Evolutionary conservation across 2,329 filamentous ascomycete species (phyloP), one percentile per base, ranked within the genome.

Genomic region (Phyllachora maydis): DNA sequence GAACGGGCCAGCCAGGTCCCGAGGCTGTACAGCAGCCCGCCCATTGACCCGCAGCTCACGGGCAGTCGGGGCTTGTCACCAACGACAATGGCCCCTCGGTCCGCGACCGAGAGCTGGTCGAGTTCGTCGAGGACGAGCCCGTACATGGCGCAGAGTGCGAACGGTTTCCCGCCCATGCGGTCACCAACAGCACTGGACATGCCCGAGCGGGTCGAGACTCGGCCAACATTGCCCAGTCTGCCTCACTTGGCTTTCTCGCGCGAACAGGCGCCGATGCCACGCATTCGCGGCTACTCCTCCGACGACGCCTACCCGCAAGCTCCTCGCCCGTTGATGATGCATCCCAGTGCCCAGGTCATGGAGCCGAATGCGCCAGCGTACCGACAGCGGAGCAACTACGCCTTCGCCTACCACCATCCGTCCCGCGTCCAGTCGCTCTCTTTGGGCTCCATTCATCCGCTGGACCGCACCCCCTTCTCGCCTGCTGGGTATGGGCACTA

Each of bases 401-500:
- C 37, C 11, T 53, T 50, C 30, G 32, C 39, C 14, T 52, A 52
- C 27, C 50, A 52, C 28, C 54, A 59, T 27, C 47, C 52, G 3
- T 47, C 30, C 15, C 46, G 54, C 25, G 42, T 45, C 14, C 57
- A 61, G 27, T 56, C 56, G 3, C 40, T 56, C 3, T 55, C 58
- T 4, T 31, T 54, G 4, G 50, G 53, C 19, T 46, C 57, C 3
- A 39, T 46, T 23, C 47, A 49, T 23, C 37, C 46, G 3, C 49
- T 51, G 29, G 56, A 60, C 21, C 42, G 50, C 18, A 45, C 49
- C 1, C 49, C 53, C 0, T 59, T 55, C 33, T 50, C 54, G 4
- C 32, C 50, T 4, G 44, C 37, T 5, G 36, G 40, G 12, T 59
- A 57, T 25, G 40, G 40, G 11, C 46, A 46, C 11, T 54, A 51